Evolutionary conservation across 116 monocot species (phyloP).

Genomic region (Posidonia oceanica): DNA sequence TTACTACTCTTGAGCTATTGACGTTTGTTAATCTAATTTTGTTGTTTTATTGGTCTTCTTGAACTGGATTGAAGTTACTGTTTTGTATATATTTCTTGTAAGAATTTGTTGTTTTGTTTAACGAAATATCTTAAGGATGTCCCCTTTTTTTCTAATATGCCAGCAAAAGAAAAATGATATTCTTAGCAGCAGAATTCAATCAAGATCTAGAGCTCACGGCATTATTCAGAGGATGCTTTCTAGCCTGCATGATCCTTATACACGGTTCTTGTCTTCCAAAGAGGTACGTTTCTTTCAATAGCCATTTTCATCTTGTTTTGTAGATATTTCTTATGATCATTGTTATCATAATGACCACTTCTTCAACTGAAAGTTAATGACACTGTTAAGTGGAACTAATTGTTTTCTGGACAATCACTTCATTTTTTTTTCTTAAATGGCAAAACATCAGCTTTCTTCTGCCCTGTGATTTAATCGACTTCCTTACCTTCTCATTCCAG

Average conservation of each 20-base stretch:
- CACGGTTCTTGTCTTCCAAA: slow-evolving; percentile 71
- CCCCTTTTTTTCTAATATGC: not conserved
- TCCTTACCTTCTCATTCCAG: no score
- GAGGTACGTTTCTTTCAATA: slow-evolving; percentile 55
- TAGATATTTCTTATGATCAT: not conserved
- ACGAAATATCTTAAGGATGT: not conserved
- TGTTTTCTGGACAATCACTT: no score
- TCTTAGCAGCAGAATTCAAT: slow-evolving; percentile 33
- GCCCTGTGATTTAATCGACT: no score
- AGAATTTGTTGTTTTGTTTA: not conserved
- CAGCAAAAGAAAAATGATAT: slow-evolving; percentile 58
- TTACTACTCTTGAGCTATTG: no score
- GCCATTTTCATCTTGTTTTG: not conserved
- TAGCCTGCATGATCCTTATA: slow-evolving; percentile 79
- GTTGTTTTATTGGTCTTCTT: no score
- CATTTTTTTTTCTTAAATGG: no score
- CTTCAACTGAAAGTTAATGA: no score
- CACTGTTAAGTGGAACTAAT: no score
- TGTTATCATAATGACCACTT: no score
- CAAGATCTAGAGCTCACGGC: slow-evolving; percentile 70
- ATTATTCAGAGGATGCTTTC: slow-evolving; percentile 67
- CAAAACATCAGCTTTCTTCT: no score
- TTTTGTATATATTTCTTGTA: not conserved
- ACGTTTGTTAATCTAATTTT: no score
- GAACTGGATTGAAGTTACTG: no score